Conservation (phyloP, 305 asterid genomes). For the Fraxinus baroniana region DNA sequence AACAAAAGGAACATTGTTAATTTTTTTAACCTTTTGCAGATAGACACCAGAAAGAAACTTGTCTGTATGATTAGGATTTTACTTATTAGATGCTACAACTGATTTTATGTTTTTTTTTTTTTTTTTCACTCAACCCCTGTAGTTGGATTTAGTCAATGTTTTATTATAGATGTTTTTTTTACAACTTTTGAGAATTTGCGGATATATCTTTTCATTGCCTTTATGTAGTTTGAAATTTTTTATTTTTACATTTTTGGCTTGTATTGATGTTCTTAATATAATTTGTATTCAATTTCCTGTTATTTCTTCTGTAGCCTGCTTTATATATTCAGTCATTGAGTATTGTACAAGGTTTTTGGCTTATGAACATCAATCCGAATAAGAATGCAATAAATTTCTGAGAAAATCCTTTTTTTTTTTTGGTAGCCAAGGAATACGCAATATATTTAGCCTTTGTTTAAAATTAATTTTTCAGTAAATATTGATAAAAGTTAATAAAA, state of each 20-base stretch:
- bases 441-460: too few relatives aligned
- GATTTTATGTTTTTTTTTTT: not conserved
- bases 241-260: not conserved
- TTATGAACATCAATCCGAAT: not conserved
- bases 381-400: not conserved
- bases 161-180: not conserved
- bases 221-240: not conserved
- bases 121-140: not conserved
- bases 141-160: not conserved
- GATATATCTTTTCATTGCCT: not conserved
- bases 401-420: not conserved
- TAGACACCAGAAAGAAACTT: conserved; percentile 17
- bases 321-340: not conserved
- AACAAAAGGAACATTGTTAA: not conserved
- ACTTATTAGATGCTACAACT: not conserved
- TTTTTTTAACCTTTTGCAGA: conserved; percentile 7
- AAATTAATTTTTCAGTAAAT: too few relatives aligned
- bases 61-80: conserved; percentile 20
- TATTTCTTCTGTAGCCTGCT: not conserved
- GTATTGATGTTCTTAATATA: not conserved
- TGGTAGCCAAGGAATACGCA: too few relatives aligned
- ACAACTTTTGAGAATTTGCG: not conserved
- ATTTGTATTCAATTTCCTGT: not conserved
- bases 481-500: too few relatives aligned
- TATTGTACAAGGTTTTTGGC: not conserved